A percentile compares a stretch with the other conserved stretches of the same genome.
phyloP scores from a whole-genome alignment of 768 basidiomycete genomes.

The Chalciporus chontae region DNA sequence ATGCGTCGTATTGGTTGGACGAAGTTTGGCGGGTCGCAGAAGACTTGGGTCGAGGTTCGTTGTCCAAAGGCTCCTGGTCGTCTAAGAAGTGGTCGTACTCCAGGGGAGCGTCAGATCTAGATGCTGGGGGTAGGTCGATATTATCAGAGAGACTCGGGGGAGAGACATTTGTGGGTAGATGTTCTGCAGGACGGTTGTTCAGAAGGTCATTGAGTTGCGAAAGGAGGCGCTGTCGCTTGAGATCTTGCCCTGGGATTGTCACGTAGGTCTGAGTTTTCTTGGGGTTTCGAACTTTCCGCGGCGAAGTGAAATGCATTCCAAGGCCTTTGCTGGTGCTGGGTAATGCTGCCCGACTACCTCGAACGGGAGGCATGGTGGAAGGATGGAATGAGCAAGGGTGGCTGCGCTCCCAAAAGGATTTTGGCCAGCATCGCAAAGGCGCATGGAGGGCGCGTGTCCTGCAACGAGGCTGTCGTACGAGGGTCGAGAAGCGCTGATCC shows the following conservation, averaged over 20 bases:
- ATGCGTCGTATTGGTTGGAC: background rate
- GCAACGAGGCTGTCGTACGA: too few species aligned
- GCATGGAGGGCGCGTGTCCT: too few species aligned
- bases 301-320: conserved; percentile 15
- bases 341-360: background rate
- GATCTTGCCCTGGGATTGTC: background rate
- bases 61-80: background rate
- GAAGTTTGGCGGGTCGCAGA: too few species aligned
- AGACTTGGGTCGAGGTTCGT: too few species aligned
- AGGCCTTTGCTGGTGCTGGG: conserved; percentile 9
- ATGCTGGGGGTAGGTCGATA: background rate
- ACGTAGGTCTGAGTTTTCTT: conserved; percentile 2
- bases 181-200: background rate
- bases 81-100: background rate
- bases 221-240: background rate
- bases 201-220: background rate
- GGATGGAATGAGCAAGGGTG: too few species aligned
- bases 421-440: too few species aligned
- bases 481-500: too few species aligned
- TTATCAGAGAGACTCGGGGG: too few species aligned
- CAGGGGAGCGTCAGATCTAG: background rate
- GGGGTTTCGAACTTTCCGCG: conserved; percentile 10
- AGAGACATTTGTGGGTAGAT: too few species aligned
- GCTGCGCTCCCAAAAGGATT: too few species aligned
- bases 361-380: background rate